Evolutionary conservation across 2,329 filamentous ascomycete genomes (phyloP).

Genomic region (Fusarium sp.): DNA sequence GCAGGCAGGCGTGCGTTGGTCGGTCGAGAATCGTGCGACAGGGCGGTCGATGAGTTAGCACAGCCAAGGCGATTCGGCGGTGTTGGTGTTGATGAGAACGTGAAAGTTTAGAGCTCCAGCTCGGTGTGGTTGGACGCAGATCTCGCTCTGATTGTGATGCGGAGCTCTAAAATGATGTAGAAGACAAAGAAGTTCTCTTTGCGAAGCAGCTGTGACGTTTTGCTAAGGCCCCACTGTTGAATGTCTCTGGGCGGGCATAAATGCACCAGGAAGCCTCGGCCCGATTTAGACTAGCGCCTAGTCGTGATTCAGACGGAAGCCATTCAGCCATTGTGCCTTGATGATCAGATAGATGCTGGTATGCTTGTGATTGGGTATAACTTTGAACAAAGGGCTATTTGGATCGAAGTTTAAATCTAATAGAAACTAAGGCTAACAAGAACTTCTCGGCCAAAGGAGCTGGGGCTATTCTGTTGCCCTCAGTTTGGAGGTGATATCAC

Average conservation of each 20-base stretch:
- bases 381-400: neutral
- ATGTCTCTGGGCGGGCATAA: slow-evolving; percentile 25
- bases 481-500: neutral
- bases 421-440: neutral
- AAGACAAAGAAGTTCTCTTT: slow-evolving; percentile 40
- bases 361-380: neutral
- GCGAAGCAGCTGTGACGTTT: slow-evolving; percentile 44
- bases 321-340: neutral
- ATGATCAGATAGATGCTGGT: neutral
- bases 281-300: slow-evolving; percentile 32
- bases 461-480: neutral
- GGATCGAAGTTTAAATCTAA: neutral
- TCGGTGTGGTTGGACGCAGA: neutral
- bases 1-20: slow-evolving; percentile 12
- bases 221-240: slow-evolving; percentile 41
- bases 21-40: slow-evolving; percentile 21
- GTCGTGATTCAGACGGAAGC: neutral
- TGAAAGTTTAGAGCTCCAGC: neutral
- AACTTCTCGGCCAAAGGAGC: neutral
- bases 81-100: slow-evolving; percentile 1
- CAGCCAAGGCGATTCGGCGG: slow-evolving; percentile 16
- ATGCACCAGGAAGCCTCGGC: slow-evolving; percentile 38
- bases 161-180: slow-evolving; percentile 14
- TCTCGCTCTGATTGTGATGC: slow-evolving; percentile 14
- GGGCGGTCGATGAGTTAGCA: slow-evolving; percentile 9